Evolutionary conservation across 2,329 filamentous ascomycete species (phyloP).

Genomic region (Alternaria sp.): DNA sequence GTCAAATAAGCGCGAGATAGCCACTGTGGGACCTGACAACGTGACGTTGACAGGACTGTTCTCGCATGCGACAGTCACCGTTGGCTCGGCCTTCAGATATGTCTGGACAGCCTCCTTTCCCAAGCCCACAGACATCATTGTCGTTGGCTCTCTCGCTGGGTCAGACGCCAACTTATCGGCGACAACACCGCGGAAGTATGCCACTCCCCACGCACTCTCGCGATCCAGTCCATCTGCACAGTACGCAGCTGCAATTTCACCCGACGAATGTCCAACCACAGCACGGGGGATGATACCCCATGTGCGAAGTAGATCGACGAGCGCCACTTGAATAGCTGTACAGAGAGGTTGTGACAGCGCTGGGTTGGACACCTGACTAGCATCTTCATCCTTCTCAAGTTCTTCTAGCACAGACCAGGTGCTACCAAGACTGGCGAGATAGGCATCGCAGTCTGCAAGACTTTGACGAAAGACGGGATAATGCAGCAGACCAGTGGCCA

Average conservation of each 20-base stretch:
- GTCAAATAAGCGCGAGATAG: conserved; percentile 25
- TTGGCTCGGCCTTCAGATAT: conserved; percentile 5
- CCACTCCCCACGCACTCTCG: conserved; percentile 5
- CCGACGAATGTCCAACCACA: conserved; percentile 29
- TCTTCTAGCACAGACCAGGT: conserved; percentile 24
- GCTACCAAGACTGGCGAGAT: neutral
- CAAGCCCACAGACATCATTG: conserved; percentile 10
- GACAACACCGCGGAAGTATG: conserved; percentile 15
- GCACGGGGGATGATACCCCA: conserved; percentile 17
- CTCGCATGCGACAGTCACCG: conserved; percentile 9
- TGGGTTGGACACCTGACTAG: conserved; percentile 8
- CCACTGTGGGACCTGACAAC: conserved; percentile 49
- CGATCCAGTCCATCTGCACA: conserved; percentile 1
- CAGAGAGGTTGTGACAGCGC: conserved; percentile 13
- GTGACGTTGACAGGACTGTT: conserved; percentile 52
- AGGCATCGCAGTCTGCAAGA: neutral
- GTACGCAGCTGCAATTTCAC: conserved; percentile 30
- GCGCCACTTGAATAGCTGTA: conserved; percentile 4
- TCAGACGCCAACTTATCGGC: conserved; percentile 2
- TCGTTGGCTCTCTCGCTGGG: neutral
- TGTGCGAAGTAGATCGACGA: conserved; percentile 3
- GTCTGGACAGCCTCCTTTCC: neutral
- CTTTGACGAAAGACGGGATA: conserved; percentile 10
- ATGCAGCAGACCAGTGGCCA: conserved; percentile 26
- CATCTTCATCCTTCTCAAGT: conserved; percentile 14